Evolutionary conservation across 805 yeast genomes (phyloP), one percentile per base, ranked within the genome.

Genomic region (Saturnispora hagleri): DNA sequence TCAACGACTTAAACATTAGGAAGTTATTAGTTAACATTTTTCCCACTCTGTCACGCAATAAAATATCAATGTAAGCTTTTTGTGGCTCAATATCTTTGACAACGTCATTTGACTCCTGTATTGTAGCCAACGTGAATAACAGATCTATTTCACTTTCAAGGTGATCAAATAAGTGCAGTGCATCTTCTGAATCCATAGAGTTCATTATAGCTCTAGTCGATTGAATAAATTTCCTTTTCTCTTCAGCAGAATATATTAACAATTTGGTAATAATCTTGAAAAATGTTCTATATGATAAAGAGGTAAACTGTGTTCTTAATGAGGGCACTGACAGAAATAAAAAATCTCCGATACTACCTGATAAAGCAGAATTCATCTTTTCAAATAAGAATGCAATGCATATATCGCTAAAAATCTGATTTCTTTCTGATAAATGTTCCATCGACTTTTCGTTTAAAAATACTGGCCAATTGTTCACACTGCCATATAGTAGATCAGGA

Each of bases 391-490:
- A 62, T 62, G 80, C 75, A 24, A 81, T 71, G 0, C 90, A 78
- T 2, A 87, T 78, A 53, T 82, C 76, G 33, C 83, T 78, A 26
- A 89, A 74, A 38, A 90, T 69, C 47, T 81, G 72, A 51, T 76
- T 75, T 12, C 75, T 71, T 5, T 24, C 27, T 15, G 52, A 44
- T 28, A 50, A 50, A 13, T 24, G 18, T 10, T 68, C 61, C 80
- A 58, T 47, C 48, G 81, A 81, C 55, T 79, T 76, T 55, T 86
- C 80, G 46, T 79, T 63, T 1, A 89, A 65, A 89, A 96, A 90
- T 0, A 96, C 95, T 2, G 97, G 97, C 97, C 97, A 90, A 18
- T 70, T 69, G 15, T 67, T 60, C 8, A 60, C 65, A 2, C 86
- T 76, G 1, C 96, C 93, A 66, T 88, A 89, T 2, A 77, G 43